Conservation (phyloP, 768 basidiomycete genomes). For the Calocybe gangraenosa region DNA sequence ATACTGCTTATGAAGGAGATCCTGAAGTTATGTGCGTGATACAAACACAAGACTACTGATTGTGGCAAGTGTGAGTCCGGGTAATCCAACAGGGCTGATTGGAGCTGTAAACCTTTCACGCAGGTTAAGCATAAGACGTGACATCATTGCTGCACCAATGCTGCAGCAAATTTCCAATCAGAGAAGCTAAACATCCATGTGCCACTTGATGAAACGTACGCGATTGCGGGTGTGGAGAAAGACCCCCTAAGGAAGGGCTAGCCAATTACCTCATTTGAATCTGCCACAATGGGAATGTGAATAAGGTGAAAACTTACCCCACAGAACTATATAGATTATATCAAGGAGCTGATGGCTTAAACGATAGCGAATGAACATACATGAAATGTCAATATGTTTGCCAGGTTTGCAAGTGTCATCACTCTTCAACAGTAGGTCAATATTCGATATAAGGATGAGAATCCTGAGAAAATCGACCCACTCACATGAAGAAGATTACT, state of each 20-base stretch:
- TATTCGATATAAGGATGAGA: not conserved
- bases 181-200: not conserved
- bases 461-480: no score
- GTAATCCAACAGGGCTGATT: no score
- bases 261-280: not conserved
- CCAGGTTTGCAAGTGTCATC: conserved; percentile 46
- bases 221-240: conserved; percentile 47
- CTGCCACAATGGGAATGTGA: not conserved
- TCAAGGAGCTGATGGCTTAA: not conserved
- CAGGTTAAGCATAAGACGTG: conserved; percentile 53
- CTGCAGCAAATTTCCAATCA: conserved; percentile 19
- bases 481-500: conserved; percentile 54
- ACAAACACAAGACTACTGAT: no score
- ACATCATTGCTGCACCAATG: conserved; percentile 48
- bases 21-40: no score
- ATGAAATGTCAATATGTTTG: conserved; percentile 41
- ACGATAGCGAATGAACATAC: conserved; percentile 16
- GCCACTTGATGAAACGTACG: conserved; percentile 32
- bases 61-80: no score
- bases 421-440: conserved; percentile 26
- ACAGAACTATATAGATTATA: conserved; percentile 20
- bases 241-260: conserved; percentile 42
- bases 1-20: no score
- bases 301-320: conserved; percentile 18
- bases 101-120: conserved; percentile 31